Conservation (phyloP, 169 alveolate species). For the Blepharisma undulans region DNA sequence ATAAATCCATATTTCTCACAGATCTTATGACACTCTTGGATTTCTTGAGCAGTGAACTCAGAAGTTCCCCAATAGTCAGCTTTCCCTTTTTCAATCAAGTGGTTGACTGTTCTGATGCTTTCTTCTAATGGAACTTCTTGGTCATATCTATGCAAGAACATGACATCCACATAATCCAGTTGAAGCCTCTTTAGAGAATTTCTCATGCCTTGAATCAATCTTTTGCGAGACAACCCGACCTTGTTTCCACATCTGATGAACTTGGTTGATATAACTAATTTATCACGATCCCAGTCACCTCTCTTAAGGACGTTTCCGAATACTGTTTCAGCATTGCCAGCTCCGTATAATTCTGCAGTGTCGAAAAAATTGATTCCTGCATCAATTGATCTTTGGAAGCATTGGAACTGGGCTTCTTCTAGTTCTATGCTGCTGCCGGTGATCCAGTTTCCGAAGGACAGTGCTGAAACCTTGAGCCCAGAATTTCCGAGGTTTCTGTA, state of each 20-base stretch:
- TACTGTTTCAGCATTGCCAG: constrained; percentile 57
- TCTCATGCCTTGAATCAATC: constrained; percentile 69
- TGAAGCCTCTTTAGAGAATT: constrained; percentile 71
- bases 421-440: constrained; percentile 51
- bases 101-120: constrained; percentile 71
- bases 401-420: constrained; percentile 44
- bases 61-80: constrained; percentile 84
- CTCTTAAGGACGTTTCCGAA: constrained; percentile 52
- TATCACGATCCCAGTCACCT: constrained; percentile 46
- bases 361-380: constrained; percentile 73
- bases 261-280: constrained; percentile 49
- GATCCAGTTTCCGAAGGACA: constrained; percentile 74
- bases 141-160: constrained; percentile 78
- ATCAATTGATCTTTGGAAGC: constrained; percentile 52
- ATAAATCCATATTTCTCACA: constrained; percentile 61
- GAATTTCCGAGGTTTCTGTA: constrained; percentile 70
- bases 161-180: constrained; percentile 75
- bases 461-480: constrained; percentile 71
- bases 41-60: constrained; percentile 23
- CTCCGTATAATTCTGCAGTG: constrained; percentile 75
- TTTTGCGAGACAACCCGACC: constrained; percentile 70
- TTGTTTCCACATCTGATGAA: constrained; percentile 39
- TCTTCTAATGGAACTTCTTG: constrained; percentile 74
- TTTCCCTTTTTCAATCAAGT: constrained; percentile 66
- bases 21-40: constrained; percentile 60